These are phyloP conservation scores for Aureobasidium sp. DNA, from an alignment of 2,329 filamentous ascomycete genomes.

Conservation along the genomic window DNA sequence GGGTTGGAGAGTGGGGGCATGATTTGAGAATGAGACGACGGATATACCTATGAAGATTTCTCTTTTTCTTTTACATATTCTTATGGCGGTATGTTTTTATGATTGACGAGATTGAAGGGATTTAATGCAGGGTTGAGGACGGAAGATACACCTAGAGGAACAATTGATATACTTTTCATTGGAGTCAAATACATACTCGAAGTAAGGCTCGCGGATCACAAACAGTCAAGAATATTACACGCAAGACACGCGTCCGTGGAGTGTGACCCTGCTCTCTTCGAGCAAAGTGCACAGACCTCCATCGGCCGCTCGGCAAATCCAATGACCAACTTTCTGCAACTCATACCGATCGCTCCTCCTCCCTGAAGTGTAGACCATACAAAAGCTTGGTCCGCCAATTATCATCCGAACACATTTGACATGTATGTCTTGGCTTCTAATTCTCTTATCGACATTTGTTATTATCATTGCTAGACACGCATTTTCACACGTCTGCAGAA, in stretches of 20 bases:
- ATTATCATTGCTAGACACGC: not conserved
- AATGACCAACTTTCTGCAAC: constrained; percentile 5
- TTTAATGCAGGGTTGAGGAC: not conserved
- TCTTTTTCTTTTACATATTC: not conserved
- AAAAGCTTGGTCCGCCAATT: not conserved
- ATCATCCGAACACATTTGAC: not conserved
- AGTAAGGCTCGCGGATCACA: too few relatives aligned
- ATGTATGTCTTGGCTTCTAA: constrained; percentile 11
- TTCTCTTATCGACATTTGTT: not conserved
- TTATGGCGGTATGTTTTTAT: not conserved
- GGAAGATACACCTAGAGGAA: not conserved
- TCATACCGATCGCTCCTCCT: not conserved
- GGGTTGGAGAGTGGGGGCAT: constrained; percentile 3
- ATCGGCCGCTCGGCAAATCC: not conserved
- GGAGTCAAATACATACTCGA: too few relatives aligned
- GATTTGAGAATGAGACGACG: not conserved
- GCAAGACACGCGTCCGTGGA: too few relatives aligned
- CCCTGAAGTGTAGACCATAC: not conserved
- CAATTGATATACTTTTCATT: not conserved
- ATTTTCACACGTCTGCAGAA: constrained; percentile 1
- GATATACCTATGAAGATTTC: not conserved
- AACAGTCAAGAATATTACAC: too few relatives aligned
- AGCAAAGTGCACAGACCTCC: not conserved
- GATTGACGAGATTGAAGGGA: not conserved
- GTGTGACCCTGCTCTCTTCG: not conserved